A percentile compares a stretch with the other conserved stretches of the same genome.
Conservation (phyloP, 768 basidiomycete genomes). For the Suillus brevipes region DNA sequence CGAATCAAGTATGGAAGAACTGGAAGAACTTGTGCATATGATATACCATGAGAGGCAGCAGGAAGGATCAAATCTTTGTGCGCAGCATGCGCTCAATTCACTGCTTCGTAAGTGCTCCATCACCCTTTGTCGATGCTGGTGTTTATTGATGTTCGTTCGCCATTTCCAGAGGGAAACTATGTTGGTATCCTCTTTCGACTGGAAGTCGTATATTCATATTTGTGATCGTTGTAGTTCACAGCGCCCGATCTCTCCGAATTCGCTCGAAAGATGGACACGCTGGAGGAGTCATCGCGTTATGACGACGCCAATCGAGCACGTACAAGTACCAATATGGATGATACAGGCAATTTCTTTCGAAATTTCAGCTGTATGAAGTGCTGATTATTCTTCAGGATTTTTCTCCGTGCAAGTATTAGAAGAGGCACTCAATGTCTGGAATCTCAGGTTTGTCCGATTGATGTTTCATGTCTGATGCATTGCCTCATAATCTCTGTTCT, state of each 20-base stretch:
- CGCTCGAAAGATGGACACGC: conserved; percentile 63
- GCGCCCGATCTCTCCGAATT: conserved; percentile 78
- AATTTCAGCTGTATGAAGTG: background rate
- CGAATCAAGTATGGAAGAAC: conserved; percentile 50
- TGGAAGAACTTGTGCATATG: conserved; percentile 50
- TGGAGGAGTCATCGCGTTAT: conserved; percentile 55
- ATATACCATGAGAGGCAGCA: conserved; percentile 85
- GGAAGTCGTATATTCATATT: conserved; percentile 10
- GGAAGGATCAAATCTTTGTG: conserved; percentile 79
- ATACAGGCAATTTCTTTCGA: conserved; percentile 57
- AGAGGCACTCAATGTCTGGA: conserved; percentile 82
- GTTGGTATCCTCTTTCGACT: conserved; percentile 35
- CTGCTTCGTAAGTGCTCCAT: conserved; percentile 57
- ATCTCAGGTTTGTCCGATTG: conserved; percentile 57
- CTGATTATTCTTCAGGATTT: conserved; percentile 54
- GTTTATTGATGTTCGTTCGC: conserved; percentile 27
- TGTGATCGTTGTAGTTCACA: conserved; percentile 55
- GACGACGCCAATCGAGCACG: conserved; percentile 44
- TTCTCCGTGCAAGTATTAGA: conserved; percentile 92
- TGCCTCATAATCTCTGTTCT: conserved; percentile 15
- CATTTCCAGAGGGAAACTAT: conserved; percentile 45
- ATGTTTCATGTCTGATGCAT: conserved; percentile 4
- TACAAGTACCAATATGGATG: conserved; percentile 84
- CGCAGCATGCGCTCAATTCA: conserved; percentile 83
- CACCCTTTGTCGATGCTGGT: conserved; percentile 28